Conservation (phyloP, 1,139 yeast species). For the Geotrichum siamense region DNA sequence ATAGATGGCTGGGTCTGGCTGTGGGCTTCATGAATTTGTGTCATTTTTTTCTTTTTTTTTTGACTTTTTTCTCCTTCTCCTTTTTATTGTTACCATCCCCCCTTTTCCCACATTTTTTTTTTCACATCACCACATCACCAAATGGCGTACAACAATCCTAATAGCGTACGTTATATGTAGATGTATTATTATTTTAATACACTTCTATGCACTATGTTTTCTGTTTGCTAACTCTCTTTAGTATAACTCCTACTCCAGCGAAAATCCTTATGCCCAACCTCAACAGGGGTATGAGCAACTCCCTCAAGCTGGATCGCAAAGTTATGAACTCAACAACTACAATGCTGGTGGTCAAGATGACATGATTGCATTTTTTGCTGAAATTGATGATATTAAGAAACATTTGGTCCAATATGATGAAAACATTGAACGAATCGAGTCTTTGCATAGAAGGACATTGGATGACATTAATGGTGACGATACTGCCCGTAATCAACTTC, state of each 20-base stretch:
- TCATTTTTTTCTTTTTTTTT: background rate
- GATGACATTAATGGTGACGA: slow-evolving; percentile 77
- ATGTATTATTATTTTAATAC: too few relatives aligned
- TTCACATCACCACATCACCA: background rate
- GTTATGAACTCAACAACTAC: slow-evolving; percentile 14
- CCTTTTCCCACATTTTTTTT: background rate
- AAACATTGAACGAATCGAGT: slow-evolving; percentile 69
- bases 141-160: slow-evolving; percentile 5
- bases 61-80: background rate
- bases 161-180: background rate
- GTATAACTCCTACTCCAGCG: slow-evolving; percentile 8
- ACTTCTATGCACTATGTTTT: background rate
- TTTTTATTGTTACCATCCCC: background rate
- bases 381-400: slow-evolving; percentile 73
- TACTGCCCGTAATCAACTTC: slow-evolving; percentile 69
- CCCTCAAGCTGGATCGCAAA: background rate
- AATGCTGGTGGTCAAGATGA: slow-evolving; percentile 38
- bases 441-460: slow-evolving; percentile 72
- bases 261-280: slow-evolving; percentile 14
- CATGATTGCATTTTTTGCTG: slow-evolving; percentile 72
- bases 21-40: too few relatives aligned
- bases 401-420: slow-evolving; percentile 75
- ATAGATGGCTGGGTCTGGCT: too few relatives aligned
- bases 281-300: slow-evolving; percentile 4
- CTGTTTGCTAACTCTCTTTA: background rate